phyloP scores from a whole-genome alignment of 1,284 basidiomycete genomes.

The Trichosporon sp. region DNA sequence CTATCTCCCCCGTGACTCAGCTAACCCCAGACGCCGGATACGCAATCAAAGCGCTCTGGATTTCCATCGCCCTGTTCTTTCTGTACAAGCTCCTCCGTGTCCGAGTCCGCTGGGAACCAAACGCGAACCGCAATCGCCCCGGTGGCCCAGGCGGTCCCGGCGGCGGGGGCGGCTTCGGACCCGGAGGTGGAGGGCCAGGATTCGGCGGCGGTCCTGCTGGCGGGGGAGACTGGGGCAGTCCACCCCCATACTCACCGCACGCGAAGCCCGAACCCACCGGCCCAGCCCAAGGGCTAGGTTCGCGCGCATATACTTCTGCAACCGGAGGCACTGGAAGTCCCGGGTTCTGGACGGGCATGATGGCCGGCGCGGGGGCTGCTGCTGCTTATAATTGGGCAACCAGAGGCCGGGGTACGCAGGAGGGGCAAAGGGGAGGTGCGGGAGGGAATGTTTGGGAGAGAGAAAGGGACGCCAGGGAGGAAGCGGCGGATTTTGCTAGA shows the following conservation, averaged over 20 bases:
- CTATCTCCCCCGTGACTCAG: too few relatives aligned
- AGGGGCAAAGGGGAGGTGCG: too few relatives aligned
- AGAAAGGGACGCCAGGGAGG: too few relatives aligned
- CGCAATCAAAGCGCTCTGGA: background rate
- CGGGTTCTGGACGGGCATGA: constrained; percentile 75
- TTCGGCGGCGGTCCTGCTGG: constrained; percentile 49
- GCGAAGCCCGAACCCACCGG: constrained; percentile 48
- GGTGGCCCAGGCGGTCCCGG: background rate
- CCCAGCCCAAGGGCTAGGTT: background rate
- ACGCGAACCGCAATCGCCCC: background rate
- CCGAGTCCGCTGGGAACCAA: background rate
- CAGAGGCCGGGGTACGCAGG: background rate
- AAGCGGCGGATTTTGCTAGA: background rate
- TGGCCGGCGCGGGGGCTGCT: constrained; percentile 61
- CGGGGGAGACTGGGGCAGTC: constrained; percentile 46
- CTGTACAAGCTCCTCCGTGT: background rate
- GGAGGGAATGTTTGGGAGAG: too few relatives aligned
- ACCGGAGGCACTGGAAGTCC: constrained; percentile 54
- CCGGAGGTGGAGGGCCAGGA: constrained; percentile 27
- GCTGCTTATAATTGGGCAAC: constrained; percentile 45
- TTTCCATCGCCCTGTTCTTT: background rate
- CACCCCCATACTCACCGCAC: constrained; percentile 71
- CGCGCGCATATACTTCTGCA: constrained; percentile 18
- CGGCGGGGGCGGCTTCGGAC: background rate
- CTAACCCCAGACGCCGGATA: background rate